Evolutionary conservation across 2,329 filamentous ascomycete genomes (phyloP).

Genomic region (Aspergillus brasiliensis): DNA sequence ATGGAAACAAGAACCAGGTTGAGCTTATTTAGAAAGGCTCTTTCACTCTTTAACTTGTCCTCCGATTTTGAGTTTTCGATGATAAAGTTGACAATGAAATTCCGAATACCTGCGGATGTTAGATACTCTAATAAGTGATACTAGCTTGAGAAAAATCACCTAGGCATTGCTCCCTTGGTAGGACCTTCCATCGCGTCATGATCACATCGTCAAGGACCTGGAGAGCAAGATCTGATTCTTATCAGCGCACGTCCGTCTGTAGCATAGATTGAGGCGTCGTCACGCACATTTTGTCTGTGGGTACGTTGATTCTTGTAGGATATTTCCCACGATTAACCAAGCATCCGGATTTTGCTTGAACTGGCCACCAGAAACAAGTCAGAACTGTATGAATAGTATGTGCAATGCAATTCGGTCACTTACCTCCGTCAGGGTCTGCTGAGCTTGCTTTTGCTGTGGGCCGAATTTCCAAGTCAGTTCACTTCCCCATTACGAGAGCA

Average conservation of each 20-base stretch:
- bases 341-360: conserved; percentile 99
- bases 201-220: conserved; percentile 98
- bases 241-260: conserved; percentile 34
- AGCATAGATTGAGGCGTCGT: conserved; percentile 1
- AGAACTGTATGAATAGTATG: background rate
- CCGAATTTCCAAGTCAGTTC: background rate
- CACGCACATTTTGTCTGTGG: conserved; percentile 91
- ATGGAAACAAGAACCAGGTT: conserved; percentile 97
- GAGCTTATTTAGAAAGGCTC: conserved; percentile 93
- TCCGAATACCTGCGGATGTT: conserved; percentile 75
- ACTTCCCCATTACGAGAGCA: background rate
- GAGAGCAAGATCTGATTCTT: conserved; percentile 73
- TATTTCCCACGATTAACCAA: conserved; percentile 96
- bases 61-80: conserved; percentile 90
- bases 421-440: conserved; percentile 91
- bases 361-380: conserved; percentile 50
- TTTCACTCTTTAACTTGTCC: conserved; percentile 79
- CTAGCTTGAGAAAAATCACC: conserved; percentile 54
- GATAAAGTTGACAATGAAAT: conserved; percentile 98
- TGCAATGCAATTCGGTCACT: conserved; percentile 29
- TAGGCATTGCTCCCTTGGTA: conserved; percentile 94
- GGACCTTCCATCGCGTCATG: conserved; percentile 97
- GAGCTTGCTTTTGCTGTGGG: conserved; percentile 87
- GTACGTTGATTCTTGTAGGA: conserved; percentile 88
- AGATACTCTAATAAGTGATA: conserved; percentile 1